Evolutionary conservation across 352 stramenopile species (phyloP).

Genomic region (Pelagophyceae sp.): DNA sequence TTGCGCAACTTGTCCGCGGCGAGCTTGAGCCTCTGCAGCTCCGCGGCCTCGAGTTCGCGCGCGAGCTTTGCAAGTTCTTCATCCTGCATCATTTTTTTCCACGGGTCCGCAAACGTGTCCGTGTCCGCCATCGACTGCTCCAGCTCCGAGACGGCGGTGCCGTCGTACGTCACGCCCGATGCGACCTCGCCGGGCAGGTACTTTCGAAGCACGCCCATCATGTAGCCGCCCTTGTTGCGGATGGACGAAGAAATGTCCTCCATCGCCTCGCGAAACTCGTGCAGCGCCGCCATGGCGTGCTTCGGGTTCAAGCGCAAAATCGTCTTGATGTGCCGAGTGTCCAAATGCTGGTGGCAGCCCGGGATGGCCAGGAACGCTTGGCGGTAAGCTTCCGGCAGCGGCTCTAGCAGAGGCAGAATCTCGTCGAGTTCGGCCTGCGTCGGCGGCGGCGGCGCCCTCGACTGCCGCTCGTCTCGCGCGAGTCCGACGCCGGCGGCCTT

Average conservation of each 20-base stretch:
- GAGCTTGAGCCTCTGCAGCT: background rate
- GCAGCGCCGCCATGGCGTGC: constrained; percentile 17
- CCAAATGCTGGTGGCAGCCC: constrained; percentile 11
- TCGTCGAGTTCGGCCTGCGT: constrained; percentile 9
- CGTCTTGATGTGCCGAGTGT: constrained; percentile 20
- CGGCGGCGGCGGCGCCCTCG: background rate
- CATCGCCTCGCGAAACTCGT: constrained; percentile 22
- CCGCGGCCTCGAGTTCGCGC: background rate
- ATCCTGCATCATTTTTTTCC: background rate
- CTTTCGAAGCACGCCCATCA: constrained; percentile 17
- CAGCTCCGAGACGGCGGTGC: background rate
- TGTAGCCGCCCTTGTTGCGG: constrained; percentile 22
- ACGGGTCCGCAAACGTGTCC: constrained; percentile 14
- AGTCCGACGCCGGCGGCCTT: background rate
- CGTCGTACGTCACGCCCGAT: constrained; percentile 16
- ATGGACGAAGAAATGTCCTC: constrained; percentile 7
- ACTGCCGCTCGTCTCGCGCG: background rate
- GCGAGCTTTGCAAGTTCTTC: background rate
- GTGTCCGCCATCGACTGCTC: background rate
- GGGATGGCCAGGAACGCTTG: constrained; percentile 15
- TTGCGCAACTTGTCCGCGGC: constrained; percentile 11
- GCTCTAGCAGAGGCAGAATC: constrained; percentile 7
- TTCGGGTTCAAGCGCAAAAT: constrained; percentile 16
- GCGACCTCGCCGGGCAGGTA: constrained; percentile 16
- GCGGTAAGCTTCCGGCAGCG: constrained; percentile 10